phyloP scores from a whole-genome alignment of 2,329 filamentous ascomycete genomes.

The Fonsecaea erecta region DNA sequence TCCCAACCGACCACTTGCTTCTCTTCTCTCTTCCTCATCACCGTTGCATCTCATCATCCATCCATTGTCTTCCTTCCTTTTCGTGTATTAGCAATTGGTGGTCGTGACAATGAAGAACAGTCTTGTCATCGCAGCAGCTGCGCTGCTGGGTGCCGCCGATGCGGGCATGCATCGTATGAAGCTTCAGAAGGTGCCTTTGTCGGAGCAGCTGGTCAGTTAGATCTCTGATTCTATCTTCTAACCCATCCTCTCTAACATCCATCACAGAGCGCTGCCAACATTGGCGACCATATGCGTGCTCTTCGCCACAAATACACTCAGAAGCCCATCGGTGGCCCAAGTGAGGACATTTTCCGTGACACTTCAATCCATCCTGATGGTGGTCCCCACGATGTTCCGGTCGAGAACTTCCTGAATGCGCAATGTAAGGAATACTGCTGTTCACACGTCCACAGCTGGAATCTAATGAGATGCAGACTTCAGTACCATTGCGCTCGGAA shows the following conservation, averaged over 20 bases:
- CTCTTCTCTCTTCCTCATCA: constrained; percentile 13
- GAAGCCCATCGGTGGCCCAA: constrained; percentile 91
- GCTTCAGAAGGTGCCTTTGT: constrained; percentile 92
- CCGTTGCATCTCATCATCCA: constrained; percentile 26
- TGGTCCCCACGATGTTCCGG: constrained; percentile 74
- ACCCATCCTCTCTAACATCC: constrained; percentile 11
- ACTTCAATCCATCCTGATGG: constrained; percentile 67
- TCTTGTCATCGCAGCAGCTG: constrained; percentile 75
- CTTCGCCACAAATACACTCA: constrained; percentile 94
- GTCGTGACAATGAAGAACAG: constrained; percentile 75
- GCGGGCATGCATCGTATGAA: constrained; percentile 94
- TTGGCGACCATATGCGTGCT: constrained; percentile 78
- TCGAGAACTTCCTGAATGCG: constrained; percentile 97
- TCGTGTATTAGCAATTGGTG: constrained; percentile 25
- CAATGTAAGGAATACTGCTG: constrained; percentile 78
- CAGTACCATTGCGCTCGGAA: constrained; percentile 92
- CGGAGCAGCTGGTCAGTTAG: constrained; percentile 82
- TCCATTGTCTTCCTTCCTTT: constrained; percentile 31
- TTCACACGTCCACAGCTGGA: background rate
- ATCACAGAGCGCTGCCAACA: constrained; percentile 71
- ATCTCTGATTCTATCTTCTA: background rate
- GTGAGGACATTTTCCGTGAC: constrained; percentile 79
- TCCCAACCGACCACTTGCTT: constrained; percentile 18
- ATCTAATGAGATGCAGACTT: constrained; percentile 68
- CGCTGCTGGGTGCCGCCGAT: constrained; percentile 80